These are phyloP conservation scores for Arthroderma uncinatum DNA, from an alignment of 2,329 filamentous ascomycete genomes.

Conservation along the genomic window DNA sequence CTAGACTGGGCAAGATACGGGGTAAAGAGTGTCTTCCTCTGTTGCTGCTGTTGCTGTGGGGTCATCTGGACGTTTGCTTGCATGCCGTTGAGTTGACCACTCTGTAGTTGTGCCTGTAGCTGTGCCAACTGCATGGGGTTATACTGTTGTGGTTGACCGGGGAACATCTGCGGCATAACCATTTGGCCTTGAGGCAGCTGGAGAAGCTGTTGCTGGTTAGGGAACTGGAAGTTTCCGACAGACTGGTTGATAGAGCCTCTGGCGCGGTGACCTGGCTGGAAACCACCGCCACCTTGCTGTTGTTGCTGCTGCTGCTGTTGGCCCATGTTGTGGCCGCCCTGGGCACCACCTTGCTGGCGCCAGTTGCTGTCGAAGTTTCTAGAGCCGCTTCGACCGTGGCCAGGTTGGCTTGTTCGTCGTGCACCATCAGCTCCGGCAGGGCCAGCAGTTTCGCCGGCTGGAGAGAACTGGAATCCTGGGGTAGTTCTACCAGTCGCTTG, in stretches of 20 bases:
- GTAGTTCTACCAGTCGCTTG: slow-evolving; percentile 52
- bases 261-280: slow-evolving; percentile 84
- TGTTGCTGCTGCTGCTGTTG: slow-evolving; percentile 53
- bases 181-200: slow-evolving; percentile 77
- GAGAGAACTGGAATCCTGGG: slow-evolving; percentile 60
- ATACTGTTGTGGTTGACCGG: slow-evolving; percentile 65
- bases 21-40: slow-evolving; percentile 96
- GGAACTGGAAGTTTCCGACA: slow-evolving; percentile 73
- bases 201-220: slow-evolving; percentile 67
- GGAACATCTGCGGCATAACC: slow-evolving; percentile 71
- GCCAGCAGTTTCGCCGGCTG: slow-evolving; percentile 43
- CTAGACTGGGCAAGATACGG: slow-evolving; percentile 93
- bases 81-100: slow-evolving; percentile 62
- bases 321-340: slow-evolving; percentile 38
- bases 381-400: slow-evolving; percentile 71
- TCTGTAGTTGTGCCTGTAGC: slow-evolving; percentile 54
- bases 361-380: slow-evolving; percentile 98
- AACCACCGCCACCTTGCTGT: slow-evolving; percentile 57
- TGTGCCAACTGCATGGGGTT: slow-evolving; percentile 75
- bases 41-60: slow-evolving; percentile 61
- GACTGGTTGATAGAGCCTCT: slow-evolving; percentile 81
- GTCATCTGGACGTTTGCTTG: slow-evolving; percentile 47
- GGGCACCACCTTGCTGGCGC: slow-evolving; percentile 61
- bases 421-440: slow-evolving; percentile 34
- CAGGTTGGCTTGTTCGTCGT: slow-evolving; percentile 34